Base-by-base conservation (phyloP, 2,329 filamentous ascomycete species). In the Neoarthrinium moseri region DNA sequence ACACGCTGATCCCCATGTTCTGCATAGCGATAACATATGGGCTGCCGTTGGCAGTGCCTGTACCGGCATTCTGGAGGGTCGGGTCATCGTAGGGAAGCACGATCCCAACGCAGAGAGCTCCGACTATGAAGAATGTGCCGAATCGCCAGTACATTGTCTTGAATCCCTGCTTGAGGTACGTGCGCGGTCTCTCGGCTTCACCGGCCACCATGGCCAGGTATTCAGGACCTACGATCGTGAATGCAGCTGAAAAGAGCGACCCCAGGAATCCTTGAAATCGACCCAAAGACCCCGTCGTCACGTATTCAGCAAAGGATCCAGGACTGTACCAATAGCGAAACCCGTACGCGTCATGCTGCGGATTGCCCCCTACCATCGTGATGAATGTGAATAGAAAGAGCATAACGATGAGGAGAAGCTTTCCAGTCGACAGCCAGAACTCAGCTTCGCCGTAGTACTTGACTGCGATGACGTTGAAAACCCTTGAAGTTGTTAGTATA, bases 321-420 rank as follows among this genome's bases (percentile, higher is more conserved):
- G 81, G 80, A 3, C 73, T 56, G 11, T 72, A 74, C 84, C 84
- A 87, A 59, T 84, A 82, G 15, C 84, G 74, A 61, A 90, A 90
- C 17, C 86, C 86, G 57, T 83, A 89, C 2, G 80, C 72, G 55
- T 87, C 84, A 38, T 80, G 70, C 5, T 81, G 61, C 0, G 88
- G 88, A 54, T 91, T 91, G 23, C 86, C 88, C 27, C 87, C 88
- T 6, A 89, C 71, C 84, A 91, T 90, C 39, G 82, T 84, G 55
- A 92, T 75, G 59, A 92, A 87, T n/a, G 88, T 91, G 66, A 86
- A 91, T 57, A 74, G 67, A 62, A 89, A 84, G 43, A 89, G 71
- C 11, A 83, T 80, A 49, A 84, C 70, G 54, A 86, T 86, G 37
- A 88, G 72, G 18, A 87, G 62, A 26, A 87, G 73, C 61, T 88